A percentile compares a stretch with the other conserved stretches of the same genome.
phyloP scores from a whole-genome alignment of 2,329 filamentous ascomycete genomes.

The Aspergillus intermedius region DNA sequence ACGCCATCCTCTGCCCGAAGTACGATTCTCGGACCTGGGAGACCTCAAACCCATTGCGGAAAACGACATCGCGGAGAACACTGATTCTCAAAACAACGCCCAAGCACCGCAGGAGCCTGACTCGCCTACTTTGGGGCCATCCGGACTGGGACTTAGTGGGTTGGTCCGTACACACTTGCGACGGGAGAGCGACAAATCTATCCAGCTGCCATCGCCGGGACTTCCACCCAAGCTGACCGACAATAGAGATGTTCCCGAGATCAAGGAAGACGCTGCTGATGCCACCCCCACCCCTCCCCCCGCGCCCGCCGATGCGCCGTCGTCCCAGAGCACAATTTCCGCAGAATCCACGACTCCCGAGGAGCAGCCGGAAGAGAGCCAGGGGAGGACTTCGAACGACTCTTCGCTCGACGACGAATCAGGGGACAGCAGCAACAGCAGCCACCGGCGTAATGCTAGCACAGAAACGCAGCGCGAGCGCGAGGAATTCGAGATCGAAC shows the following conservation, averaged over 20 bases:
- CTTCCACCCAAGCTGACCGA: constrained; percentile 30
- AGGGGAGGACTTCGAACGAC: constrained; percentile 6
- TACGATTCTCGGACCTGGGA: constrained; percentile 31
- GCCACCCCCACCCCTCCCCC: constrained; percentile 7
- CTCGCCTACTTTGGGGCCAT: constrained; percentile 69
- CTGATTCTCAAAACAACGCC: constrained; percentile 2
- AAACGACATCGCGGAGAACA: constrained; percentile 15
- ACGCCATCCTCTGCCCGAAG: constrained; percentile 25
- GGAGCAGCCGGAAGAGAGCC: not conserved
- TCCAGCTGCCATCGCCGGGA: constrained; percentile 40
- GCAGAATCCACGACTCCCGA: not conserved
- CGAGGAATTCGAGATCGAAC: constrained; percentile 43
- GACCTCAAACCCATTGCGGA: constrained; percentile 38
- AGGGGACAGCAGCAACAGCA: constrained; percentile 12
- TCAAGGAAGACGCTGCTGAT: constrained; percentile 6
- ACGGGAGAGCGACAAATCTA: constrained; percentile 75
- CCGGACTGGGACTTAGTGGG: constrained; percentile 62
- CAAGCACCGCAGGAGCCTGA: constrained; percentile 43
- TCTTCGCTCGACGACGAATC: constrained; percentile 46
- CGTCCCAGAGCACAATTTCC: not conserved
- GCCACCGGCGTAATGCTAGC: constrained; percentile 39
- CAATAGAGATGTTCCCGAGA: not conserved
- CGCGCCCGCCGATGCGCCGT: not conserved
- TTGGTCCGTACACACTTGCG: constrained; percentile 81
- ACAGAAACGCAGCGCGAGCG: constrained; percentile 45